Evolutionary conservation across 495 filamentous ascomycete species (phyloP), one percentile per base, ranked within the genome.

Genomic region (Penicillium coffeae): DNA sequence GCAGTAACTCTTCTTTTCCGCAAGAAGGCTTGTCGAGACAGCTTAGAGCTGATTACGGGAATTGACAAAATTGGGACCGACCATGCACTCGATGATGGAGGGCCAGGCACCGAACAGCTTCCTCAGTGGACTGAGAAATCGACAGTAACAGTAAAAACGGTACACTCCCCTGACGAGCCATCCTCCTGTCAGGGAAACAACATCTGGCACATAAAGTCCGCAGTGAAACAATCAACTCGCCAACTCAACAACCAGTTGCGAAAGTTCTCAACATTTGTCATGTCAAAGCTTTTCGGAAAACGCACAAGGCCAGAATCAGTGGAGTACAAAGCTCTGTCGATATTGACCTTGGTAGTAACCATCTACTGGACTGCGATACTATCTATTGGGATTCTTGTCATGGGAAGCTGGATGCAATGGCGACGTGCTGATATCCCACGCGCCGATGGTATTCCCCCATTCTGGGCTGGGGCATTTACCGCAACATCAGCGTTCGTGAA

Each of bases 401-500:
- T 93, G 33, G 90, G 85, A 0, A 77, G 81, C 30, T 95, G 84
- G 73, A 73, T 90, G 21, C 73, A 79, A 9, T 66, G 72, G 40
- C 75, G 84, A 48, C 69, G 72, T 21, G 69, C 82, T n/a, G 70
- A 75, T 39, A 62, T 79, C 22, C 69, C 88, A 1, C 63, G 66
- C 10, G 66, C 59, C 25, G 90, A 93, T 63, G 85, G 81, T 4
- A 70, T 86, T 33, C 79, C 83, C 44, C 79, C 86, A n/a, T 85
- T 77, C 42, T 74, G 65, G 66, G 62, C 64, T 2, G 70, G 70
- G 0, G 58, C 63, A 1, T 75, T 73, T 21, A 68, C 72, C 25
- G 70, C 65, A 10, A 61, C 65, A 14, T 89, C 84, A 41, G 87
- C 87, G 6, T 92, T 95, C 60, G 88, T 83, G 46, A 95, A 93